Evolutionary conservation across 108 stramenopile genomes (phyloP), one percentile per base, ranked within the genome.

Genomic region (Aureococcus anophagefferens): DNA sequence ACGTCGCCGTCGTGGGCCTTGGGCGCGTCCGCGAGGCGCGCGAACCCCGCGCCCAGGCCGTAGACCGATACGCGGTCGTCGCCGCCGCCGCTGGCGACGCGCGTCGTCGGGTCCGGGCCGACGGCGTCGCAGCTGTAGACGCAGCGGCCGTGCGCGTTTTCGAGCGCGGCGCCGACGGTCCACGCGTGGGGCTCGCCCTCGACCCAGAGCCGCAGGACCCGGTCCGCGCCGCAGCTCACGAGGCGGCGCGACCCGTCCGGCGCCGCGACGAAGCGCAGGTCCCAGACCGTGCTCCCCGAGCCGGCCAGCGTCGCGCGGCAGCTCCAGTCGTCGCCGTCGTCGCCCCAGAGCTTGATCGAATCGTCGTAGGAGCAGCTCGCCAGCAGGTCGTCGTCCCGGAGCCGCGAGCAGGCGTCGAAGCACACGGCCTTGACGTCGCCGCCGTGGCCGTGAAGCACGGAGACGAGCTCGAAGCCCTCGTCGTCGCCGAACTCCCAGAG

Each of bases 281-380:
- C 76, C 98, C 96, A 98, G 16, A 98, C 89, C 1, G 94, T 96
- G 32, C 87, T 85, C 11, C 81, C 40, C 69, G 94, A 92, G 29
- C 90, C 77, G 59, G 76, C 69, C 35, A 97, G 67, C 0, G 90
- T 88, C 18, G 86, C 68, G 30, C 89, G 90, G 76, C 91, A 93
- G 69, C 86, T 93, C 96, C 96, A 99, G 75, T 99, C 98, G 17
- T 95, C 96, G 16, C 80, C 86, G 71, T 96, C 95, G 30, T 84
- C 85, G 0, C 90, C 93, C 98, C 98, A 99, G 9, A 93, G 76
- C 70, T 82, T 80, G 33, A 96, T 84, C 14, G 93, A 94, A 72
- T 94, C 87, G 75, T 98, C 98, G 75, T 98, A 98, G 62, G 87
- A 84, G 11, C 82, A 85, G n/a, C 83, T 82, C 0, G 96, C 63